A percentile compares a stretch with the other conserved stretches of the same genome.
phyloP scores from a whole-genome alignment of 225 moss, liverwort and hornwort genomes.

The Climacium dendroides region DNA sequence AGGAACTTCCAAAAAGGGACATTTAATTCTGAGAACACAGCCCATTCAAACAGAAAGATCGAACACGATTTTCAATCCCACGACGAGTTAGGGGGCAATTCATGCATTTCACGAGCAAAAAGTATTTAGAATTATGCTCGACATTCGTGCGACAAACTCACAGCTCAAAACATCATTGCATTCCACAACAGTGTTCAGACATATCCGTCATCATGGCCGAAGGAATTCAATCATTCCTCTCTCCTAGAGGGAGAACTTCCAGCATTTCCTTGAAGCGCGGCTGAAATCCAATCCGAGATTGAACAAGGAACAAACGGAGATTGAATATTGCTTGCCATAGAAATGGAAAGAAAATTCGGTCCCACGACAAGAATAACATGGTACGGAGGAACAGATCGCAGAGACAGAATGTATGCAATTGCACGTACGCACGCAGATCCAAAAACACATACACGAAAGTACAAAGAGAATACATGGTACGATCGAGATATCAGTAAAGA shows the following conservation, averaged over 20 bases:
- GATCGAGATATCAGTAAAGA: neutral
- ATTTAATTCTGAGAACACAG: no score
- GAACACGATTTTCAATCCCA: no score
- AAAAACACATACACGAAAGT: neutral
- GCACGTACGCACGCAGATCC: neutral
- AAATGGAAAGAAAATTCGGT: neutral
- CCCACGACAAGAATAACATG: no score
- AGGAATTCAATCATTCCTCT: neutral
- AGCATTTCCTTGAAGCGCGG: neutral
- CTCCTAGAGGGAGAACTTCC: no score
- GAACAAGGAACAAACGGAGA: neutral
- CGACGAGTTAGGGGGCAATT: neutral
- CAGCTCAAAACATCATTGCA: neutral
- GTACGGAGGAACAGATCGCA: no score
- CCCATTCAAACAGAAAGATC: no score
- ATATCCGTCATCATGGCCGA: neutral
- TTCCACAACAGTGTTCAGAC: neutral
- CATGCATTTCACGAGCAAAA: neutral
- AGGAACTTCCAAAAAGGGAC: no score
- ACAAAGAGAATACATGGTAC: accelerated
- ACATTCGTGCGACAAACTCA: neutral
- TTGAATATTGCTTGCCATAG: neutral
- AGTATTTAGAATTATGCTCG: no score
- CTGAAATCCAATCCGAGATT: neutral
- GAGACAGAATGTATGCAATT: no score